These are phyloP conservation scores for Dothistroma pini DNA, from an alignment of 2,329 filamentous ascomycete species.

Conservation along the genomic window DNA sequence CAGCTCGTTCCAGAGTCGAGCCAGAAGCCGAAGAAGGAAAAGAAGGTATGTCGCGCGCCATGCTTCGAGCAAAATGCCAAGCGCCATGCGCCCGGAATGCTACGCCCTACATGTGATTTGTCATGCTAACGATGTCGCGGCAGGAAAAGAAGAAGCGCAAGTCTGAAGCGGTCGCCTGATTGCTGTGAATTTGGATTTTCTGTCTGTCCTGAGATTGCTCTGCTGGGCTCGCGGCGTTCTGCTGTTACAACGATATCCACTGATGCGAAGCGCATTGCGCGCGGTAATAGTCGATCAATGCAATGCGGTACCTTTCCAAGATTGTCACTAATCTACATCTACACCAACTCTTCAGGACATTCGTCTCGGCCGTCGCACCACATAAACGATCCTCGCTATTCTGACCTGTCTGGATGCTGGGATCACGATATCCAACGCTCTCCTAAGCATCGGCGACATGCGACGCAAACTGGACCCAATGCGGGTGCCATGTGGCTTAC, in stretches of 20 bases:
- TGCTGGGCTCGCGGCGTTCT: background rate
- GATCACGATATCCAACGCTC: too few relatives aligned
- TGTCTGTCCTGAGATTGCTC: background rate
- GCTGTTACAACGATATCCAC: background rate
- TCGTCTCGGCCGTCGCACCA: too few relatives aligned
- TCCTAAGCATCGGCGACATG: background rate
- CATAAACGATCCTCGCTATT: too few relatives aligned
- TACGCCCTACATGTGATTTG: background rate
- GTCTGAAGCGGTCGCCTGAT: constrained; percentile 1
- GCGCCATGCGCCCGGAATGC: background rate
- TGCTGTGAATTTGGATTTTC: background rate
- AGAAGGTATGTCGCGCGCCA: constrained; percentile 1
- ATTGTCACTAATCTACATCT: background rate
- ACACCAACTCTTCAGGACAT: background rate
- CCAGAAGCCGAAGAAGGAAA: constrained; percentile 1
- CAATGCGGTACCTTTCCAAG: background rate
- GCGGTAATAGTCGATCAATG: background rate
- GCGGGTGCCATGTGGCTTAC: background rate
- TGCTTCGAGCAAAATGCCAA: background rate
- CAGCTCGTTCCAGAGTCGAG: constrained; percentile 5
- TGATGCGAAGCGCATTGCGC: background rate
- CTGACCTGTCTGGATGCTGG: too few relatives aligned
- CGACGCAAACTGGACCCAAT: background rate
- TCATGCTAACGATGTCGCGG: background rate
- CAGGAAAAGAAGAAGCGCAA: constrained; percentile 13